Percentiles rank a stretch among this genome's conserved stretches.
These are phyloP conservation scores for Chamaenerion angustifolium DNA, from an alignment of 345 rosid genomes.

Conservation along the genomic window DNA sequence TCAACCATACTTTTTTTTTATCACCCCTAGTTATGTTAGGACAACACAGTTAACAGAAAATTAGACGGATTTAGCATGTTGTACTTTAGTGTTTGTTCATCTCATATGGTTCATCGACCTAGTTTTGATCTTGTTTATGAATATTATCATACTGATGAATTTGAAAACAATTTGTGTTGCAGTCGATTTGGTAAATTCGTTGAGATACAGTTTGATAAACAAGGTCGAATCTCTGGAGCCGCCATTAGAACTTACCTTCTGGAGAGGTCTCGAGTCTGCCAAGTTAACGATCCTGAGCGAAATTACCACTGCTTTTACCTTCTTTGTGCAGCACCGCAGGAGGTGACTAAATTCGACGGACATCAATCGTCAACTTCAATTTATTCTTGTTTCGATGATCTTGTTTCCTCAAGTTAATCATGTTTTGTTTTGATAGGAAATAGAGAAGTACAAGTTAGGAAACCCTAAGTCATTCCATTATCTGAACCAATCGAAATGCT, in stretches of 20 bases:
- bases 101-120: too few relatives aligned
- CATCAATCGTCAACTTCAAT: background rate
- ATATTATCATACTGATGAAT: conserved; percentile 8
- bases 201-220: conserved; percentile 93
- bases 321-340: conserved; percentile 95
- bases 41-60: too few relatives aligned
- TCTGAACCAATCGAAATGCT: conserved; percentile 79
- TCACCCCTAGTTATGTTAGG: too few relatives aligned
- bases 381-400: background rate
- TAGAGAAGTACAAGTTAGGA: conserved; percentile 68
- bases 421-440: conserved; percentile 33
- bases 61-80: too few relatives aligned
- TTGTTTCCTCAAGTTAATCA: conserved; percentile 5
- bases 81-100: too few relatives aligned
- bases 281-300: conserved; percentile 77
- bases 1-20: too few relatives aligned
- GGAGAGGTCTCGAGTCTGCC: conserved; percentile 96
- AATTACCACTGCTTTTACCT: conserved; percentile 95
- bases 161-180: conserved; percentile 6
- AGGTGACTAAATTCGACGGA: conserved; percentile 25
- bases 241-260: conserved; percentile 90
- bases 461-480: conserved; percentile 73
- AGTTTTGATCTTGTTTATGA: background rate
- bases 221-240: conserved; percentile 96
- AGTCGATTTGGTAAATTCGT: conserved; percentile 97